Evolutionary conservation across 495 filamentous ascomycete genomes (phyloP), one percentile per base, ranked within the genome.

Genomic region (Sordaria brevicollis): DNA sequence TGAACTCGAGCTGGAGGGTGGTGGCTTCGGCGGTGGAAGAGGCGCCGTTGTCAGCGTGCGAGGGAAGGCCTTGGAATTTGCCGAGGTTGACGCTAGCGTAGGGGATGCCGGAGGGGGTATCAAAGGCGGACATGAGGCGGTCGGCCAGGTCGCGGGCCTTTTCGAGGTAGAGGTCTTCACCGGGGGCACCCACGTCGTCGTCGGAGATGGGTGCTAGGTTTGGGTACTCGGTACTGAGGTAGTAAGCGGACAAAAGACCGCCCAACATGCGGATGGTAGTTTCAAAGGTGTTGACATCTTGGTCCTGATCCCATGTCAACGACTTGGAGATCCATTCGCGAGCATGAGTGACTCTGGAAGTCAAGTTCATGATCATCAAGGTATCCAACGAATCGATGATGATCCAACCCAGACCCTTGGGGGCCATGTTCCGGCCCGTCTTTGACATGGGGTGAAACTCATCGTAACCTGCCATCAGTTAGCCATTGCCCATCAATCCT

Each of bases 241-340:
- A 97, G 75, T 99, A 93, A 25, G 95, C 95, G 9, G 95, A 97
- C 19, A 99, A 84, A 21, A 99, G 85, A 3, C 95, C 95, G 25
- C 95, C 95, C 36, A 99, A 81, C 94, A 99, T 97, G 69, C 96
- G 92, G 72, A 98, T 99, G 1, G 94, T 98, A 0, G 95, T 98
- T 78, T 99, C 95, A 75, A 99, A 99, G 0, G 93, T 97, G 79
- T 91, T 98, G 41, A 99, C 96, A 74, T 98, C 93, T 72, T 96
- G 93, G 72, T 97, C 85, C 75, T 97, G 92, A 69, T 97, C 88
- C 78, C 96, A 98, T 17, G 87, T 88, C 68, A 98, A 81, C 2
- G 87, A 87, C 11, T 87, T 89, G n/a, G 92, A 84, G 65, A 99
- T 89, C 95, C 95, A 99, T 73, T 96, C 86, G 36, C 93, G 87